These are phyloP conservation scores for Aspergillus incahuasiensis DNA, from an alignment of 495 filamentous ascomycete species.

Conservation along the genomic window DNA sequence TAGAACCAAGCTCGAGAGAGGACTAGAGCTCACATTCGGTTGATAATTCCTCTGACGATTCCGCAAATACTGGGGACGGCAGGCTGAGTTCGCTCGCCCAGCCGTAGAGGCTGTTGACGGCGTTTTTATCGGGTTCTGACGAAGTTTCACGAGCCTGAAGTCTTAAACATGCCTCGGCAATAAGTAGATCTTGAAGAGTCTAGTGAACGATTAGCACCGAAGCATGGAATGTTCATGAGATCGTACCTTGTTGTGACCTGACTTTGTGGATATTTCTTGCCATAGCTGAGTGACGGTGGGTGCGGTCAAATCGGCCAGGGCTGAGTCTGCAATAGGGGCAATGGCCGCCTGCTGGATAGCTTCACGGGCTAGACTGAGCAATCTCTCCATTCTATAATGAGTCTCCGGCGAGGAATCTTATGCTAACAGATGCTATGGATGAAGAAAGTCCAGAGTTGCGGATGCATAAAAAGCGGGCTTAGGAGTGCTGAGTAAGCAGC, in stretches of 20 bases:
- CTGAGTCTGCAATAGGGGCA: conserved; percentile 13
- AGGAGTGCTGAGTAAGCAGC: no score
- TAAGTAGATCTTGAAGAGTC: conserved; percentile 31
- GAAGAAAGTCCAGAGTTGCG: not conserved
- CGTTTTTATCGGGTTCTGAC: conserved; percentile 22
- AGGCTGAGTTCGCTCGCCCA: conserved; percentile 34
- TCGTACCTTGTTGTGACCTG: conserved; percentile 23
- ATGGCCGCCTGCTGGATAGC: conserved; percentile 16
- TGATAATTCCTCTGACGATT: conserved; percentile 21
- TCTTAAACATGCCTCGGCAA: conserved; percentile 25
- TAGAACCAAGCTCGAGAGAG: not conserved
- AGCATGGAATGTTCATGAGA: not conserved
- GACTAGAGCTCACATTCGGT: conserved; percentile 17
- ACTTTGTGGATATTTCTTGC: conserved; percentile 26
- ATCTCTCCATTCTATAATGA: conserved; percentile 26
- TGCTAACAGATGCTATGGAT: not conserved
- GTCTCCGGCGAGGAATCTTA: not conserved
- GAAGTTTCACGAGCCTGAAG: conserved; percentile 15
- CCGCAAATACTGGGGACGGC: conserved; percentile 32
- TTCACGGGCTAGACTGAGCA: conserved; percentile 29
- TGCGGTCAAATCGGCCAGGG: conserved; percentile 7
- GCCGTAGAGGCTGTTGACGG: conserved; percentile 27
- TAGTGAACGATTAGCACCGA: conserved; percentile 15
- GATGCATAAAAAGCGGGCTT: not conserved
- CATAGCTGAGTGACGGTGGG: conserved; percentile 25